Evolutionary conservation across 371 early-diverging fungal genomes (phyloP).

Genomic region (Saksenaea oblongispora): DNA sequence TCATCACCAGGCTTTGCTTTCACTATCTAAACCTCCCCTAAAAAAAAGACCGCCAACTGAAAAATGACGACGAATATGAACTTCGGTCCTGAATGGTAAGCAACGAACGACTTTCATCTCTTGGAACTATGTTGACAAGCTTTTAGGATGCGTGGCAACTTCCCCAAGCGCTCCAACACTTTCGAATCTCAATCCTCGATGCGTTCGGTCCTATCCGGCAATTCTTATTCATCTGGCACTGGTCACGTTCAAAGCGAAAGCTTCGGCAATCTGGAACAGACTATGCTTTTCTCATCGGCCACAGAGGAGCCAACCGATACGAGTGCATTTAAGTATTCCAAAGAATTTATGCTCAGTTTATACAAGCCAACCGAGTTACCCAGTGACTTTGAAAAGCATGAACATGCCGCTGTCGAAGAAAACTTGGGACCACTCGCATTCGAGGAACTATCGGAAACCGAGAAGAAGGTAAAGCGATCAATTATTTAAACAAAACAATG

Average conservation of each 20-base stretch:
- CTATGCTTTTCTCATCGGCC: constrained; percentile 6
- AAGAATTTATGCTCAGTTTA: constrained; percentile 78
- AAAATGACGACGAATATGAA: constrained; percentile 78
- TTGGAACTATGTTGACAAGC: neutral
- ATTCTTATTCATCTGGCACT: constrained; percentile 10
- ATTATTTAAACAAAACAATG: neutral
- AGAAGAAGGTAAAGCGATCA: constrained; percentile 59
- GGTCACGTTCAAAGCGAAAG: constrained; percentile 5
- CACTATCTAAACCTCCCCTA: neutral
- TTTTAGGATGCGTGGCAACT: constrained; percentile 49
- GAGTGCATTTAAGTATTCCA: constrained; percentile 74
- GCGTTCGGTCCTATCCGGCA: constrained; percentile 2
- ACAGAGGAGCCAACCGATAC: constrained; percentile 16
- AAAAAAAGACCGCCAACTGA: constrained; percentile 8
- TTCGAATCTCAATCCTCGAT: constrained; percentile 23
- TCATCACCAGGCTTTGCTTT: constrained; percentile 2
- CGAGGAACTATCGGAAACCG: constrained; percentile 62
- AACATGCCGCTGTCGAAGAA: constrained; percentile 70
- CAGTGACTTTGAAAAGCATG: constrained; percentile 71
- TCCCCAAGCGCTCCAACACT: constrained; percentile 33
- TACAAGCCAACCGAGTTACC: constrained; percentile 65
- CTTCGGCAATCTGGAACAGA: constrained; percentile 12
- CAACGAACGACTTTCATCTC: neutral
- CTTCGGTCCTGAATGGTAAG: constrained; percentile 84
- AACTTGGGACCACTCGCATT: constrained; percentile 66